These are phyloP conservation scores for Cardamine occulta DNA, from an alignment of 345 rosid species.

Conservation along the genomic window DNA sequence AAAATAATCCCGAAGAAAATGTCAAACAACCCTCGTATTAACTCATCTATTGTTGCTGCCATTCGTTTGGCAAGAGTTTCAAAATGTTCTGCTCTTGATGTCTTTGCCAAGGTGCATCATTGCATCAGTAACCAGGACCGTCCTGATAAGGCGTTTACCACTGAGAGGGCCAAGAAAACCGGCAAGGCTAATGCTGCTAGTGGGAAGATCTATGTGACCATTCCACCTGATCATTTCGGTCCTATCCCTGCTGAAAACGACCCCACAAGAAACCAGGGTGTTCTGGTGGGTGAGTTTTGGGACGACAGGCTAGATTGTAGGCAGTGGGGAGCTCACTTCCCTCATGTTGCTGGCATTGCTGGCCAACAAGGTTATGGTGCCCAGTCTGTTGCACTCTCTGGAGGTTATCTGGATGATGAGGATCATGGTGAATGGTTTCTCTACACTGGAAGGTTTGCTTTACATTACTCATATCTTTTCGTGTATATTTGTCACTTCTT, in stretches of 20 bases:
- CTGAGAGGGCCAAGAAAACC: conserved; percentile 62
- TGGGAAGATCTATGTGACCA: conserved; percentile 70
- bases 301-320: conserved; percentile 64
- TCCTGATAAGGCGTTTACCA: conserved; percentile 71
- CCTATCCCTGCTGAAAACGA: conserved; percentile 76
- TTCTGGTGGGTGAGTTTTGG: conserved; percentile 78
- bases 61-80: conserved; percentile 63
- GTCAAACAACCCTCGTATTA: conserved; percentile 65
- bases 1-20: conserved; percentile 46
- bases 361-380: conserved; percentile 76
- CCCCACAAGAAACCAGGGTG: conserved; percentile 65
- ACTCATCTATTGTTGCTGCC: conserved; percentile 57
- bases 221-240: conserved; percentile 76
- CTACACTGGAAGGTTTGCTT: conserved; percentile 39
- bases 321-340: conserved; percentile 85
- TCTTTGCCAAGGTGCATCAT: conserved; percentile 42
- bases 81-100: conserved; percentile 16
- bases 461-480: not conserved
- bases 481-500: not conserved
- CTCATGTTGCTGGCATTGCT: conserved; percentile 79
- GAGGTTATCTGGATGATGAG: conserved; percentile 80
- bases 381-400: conserved; percentile 78
- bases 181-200: conserved; percentile 88
- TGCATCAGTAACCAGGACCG: conserved; percentile 55
- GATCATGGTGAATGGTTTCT: conserved; percentile 65